Conservation (phyloP, 495 filamentous ascomycete species). For the Aspergillus leporis region DNA sequence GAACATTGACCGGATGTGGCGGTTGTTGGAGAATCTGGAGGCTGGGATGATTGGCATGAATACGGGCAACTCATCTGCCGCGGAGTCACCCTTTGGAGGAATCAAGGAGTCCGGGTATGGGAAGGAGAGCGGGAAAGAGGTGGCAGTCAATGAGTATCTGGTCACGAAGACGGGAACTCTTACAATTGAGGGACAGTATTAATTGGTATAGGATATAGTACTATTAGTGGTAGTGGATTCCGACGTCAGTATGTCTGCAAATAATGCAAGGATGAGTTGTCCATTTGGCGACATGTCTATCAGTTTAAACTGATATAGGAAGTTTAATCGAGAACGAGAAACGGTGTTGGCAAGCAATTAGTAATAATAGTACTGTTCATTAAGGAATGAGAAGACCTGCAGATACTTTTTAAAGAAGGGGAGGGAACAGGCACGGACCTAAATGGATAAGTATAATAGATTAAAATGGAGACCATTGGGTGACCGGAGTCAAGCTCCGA, state of each 20-base stretch:
- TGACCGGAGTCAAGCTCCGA: not conserved
- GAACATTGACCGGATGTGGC: conserved; percentile 70
- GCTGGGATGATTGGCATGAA: conserved; percentile 77
- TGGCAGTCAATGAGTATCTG: conserved; percentile 68
- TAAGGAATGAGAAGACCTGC: not conserved
- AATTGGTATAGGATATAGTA: not conserved
- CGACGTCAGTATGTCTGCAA: not conserved
- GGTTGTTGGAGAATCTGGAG: conserved; percentile 71
- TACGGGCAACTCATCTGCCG: conserved; percentile 66
- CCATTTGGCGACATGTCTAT: not conserved
- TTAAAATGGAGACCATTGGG: not conserved
- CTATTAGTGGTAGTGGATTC: not conserved
- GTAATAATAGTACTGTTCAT: not conserved
- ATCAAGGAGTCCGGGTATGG: conserved; percentile 78
- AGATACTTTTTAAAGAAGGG: not conserved
- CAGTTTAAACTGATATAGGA: not conserved
- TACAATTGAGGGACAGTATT: conserved; percentile 61
- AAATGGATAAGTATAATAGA: not conserved
- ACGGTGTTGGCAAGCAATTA: not conserved
- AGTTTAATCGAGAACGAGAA: not conserved
- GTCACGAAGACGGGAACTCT: conserved; percentile 72
- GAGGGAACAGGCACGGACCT: not conserved
- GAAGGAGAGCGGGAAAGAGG: conserved; percentile 74
- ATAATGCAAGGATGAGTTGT: not conserved
- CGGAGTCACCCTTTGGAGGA: conserved; percentile 73